Conservation (phyloP, 805 yeast genomes). For the Yamadazyma scolyti region DNA sequence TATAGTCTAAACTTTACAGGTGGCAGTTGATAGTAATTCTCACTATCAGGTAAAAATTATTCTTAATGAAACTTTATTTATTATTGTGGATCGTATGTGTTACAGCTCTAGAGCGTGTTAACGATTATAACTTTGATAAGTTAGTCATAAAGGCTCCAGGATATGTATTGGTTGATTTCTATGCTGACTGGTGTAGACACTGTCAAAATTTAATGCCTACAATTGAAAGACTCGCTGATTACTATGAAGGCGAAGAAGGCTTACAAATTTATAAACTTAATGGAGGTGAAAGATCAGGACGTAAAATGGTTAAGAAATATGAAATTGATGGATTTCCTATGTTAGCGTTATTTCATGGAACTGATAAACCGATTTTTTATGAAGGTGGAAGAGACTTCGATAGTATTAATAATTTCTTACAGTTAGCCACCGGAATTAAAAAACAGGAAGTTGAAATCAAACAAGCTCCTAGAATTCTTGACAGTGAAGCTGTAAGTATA, state of each 20-base stretch:
- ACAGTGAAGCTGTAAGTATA: no score
- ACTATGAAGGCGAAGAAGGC: slow-evolving; percentile 27
- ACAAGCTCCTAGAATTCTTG: slow-evolving; percentile 3
- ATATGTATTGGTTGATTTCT: slow-evolving; percentile 44
- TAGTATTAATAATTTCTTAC: slow-evolving; percentile 51
- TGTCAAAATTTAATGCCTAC: slow-evolving; percentile 57
- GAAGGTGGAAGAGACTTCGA: slow-evolving; percentile 52
- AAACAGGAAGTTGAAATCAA: slow-evolving; percentile 2
- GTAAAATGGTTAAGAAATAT: slow-evolving; percentile 46
- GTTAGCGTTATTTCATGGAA: slow-evolving; percentile 53
- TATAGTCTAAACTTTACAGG: no score
- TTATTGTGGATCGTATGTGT: no score
- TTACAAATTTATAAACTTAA: slow-evolving; percentile 54
- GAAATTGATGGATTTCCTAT: slow-evolving; percentile 66
- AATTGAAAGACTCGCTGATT: slow-evolving; percentile 32
- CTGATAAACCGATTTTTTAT: slow-evolving; percentile 49
- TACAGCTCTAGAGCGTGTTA: slow-evolving; percentile 33
- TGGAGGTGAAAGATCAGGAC: slow-evolving; percentile 51
- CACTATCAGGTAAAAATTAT: no score
- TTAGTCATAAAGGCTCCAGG: slow-evolving; percentile 54
- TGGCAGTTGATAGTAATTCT: no score
- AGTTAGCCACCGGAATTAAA: slow-evolving; percentile 26
- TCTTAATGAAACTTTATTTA: no score
- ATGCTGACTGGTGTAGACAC: slow-evolving; percentile 73
- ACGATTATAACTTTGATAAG: slow-evolving; percentile 50